phyloP scores from a whole-genome alignment of 2,329 filamentous ascomycete genomes.

The Alternaria ventricosa region DNA sequence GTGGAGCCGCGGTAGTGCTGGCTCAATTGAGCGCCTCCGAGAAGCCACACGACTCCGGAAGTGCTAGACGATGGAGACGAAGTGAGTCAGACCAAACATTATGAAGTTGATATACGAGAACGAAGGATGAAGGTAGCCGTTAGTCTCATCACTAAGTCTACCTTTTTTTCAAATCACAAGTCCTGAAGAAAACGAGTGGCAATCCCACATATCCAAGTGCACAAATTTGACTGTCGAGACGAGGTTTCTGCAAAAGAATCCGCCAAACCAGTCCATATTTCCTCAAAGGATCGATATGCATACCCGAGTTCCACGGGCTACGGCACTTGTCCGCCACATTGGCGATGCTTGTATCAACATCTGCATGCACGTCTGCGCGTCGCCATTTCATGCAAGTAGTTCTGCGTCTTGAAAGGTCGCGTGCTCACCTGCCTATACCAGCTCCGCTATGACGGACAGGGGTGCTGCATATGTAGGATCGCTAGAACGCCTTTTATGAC shows the following conservation, averaged over 20 bases:
- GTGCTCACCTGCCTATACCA: constrained; percentile 16
- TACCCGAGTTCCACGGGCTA: constrained; percentile 3
- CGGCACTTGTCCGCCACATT: constrained; percentile 7
- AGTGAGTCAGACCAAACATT: background rate
- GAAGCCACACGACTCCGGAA: constrained; percentile 3
- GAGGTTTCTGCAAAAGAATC: background rate
- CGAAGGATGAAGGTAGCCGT: background rate
- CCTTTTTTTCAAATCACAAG: background rate
- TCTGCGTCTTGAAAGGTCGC: constrained; percentile 1
- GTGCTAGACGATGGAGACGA: background rate
- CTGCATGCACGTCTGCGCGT: background rate
- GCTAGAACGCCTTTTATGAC: background rate
- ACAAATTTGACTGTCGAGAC: background rate
- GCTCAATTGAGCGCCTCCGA: background rate
- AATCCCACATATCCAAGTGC: background rate
- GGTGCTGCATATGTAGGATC: background rate
- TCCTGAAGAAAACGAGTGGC: background rate
- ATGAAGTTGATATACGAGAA: background rate
- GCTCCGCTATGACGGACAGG: background rate
- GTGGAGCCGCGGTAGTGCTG: constrained; percentile 8
- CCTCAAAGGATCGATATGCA: constrained; percentile 14
- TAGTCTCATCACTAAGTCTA: background rate
- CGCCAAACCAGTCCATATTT: background rate
- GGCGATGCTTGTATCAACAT: constrained; percentile 1
- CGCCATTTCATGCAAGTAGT: background rate